Conservation (phyloP, 768 basidiomycete species). For the Hygrophorus pudorinus region DNA sequence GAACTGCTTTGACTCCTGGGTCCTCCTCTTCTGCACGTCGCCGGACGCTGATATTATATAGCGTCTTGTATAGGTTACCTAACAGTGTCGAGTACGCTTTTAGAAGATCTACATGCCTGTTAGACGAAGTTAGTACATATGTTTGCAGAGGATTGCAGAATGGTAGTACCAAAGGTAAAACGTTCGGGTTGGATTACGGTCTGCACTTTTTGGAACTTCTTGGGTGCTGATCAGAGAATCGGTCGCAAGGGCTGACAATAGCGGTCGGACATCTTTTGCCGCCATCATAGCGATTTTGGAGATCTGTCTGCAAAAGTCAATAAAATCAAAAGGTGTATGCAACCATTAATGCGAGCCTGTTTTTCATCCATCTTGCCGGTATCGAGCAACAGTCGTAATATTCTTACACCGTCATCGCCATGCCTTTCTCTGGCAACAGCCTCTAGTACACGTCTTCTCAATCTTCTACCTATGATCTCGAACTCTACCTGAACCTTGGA, state of each 20-base stretch:
- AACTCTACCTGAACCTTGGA: slow-evolving; percentile 79
- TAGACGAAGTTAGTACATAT: slow-evolving; percentile 4
- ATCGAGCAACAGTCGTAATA: slow-evolving; percentile 67
- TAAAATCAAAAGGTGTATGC: neutral
- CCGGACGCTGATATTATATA: slow-evolving; percentile 76
- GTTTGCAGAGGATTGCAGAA: neutral
- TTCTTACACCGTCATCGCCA: slow-evolving; percentile 74
- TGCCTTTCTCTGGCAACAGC: slow-evolving; percentile 74
- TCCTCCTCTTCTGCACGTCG: slow-evolving; percentile 66
- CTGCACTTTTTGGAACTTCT: slow-evolving; percentile 85
- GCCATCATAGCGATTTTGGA: slow-evolving; percentile 92
- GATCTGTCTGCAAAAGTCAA: slow-evolving; percentile 40
- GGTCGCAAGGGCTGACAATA: slow-evolving; percentile 68
- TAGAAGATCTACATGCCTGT: slow-evolving; percentile 81
- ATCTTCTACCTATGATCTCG: slow-evolving; percentile 53
- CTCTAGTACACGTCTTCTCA: slow-evolving; percentile 67
- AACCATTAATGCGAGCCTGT: slow-evolving; percentile 45
- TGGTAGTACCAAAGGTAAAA: slow-evolving; percentile 77
- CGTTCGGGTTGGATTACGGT: slow-evolving; percentile 80
- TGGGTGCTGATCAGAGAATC: slow-evolving; percentile 84
- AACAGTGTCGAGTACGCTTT: slow-evolving; percentile 76
- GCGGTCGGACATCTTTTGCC: slow-evolving; percentile 73
- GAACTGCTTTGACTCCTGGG: slow-evolving; percentile 53
- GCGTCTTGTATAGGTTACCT: slow-evolving; percentile 75
- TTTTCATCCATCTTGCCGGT: slow-evolving; percentile 93